Conservation (phyloP, 2,329 filamentous ascomycete species). For the Hypomyces rosellus region DNA sequence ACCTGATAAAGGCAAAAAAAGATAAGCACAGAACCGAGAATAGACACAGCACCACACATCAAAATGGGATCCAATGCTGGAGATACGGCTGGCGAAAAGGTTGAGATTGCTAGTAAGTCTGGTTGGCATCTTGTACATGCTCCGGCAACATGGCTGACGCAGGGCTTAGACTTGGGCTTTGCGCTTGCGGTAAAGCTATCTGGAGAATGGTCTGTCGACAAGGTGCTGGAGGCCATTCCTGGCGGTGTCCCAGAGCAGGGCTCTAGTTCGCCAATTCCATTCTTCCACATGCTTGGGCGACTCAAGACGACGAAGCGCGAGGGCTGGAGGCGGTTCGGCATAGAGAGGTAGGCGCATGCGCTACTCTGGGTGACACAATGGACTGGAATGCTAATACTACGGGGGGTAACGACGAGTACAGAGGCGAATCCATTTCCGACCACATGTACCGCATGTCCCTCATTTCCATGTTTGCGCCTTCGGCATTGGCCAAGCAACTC, state of each 20-base stretch:
- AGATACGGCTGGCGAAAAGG: not conserved
- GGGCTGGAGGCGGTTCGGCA: constrained; percentile 87
- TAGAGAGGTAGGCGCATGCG: constrained; percentile 43
- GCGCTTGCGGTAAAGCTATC: constrained; percentile 33
- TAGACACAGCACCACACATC: not conserved
- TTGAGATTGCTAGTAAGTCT: constrained; percentile 21
- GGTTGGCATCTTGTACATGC: not conserved
- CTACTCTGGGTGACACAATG: too few species aligned
- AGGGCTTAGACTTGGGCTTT: constrained; percentile 23
- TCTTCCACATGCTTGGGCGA: constrained; percentile 90
- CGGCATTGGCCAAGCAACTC: constrained; percentile 61
- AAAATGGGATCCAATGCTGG: constrained; percentile 6
- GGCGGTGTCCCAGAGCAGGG: constrained; percentile 49
- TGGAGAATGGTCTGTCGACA: constrained; percentile 49
- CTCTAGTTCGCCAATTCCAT: constrained; percentile 70
- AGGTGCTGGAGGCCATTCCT: constrained; percentile 59
- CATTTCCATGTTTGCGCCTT: constrained; percentile 85
- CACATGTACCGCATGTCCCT: constrained; percentile 99
- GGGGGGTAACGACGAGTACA: constrained; percentile 19
- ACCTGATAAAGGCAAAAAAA: not conserved
- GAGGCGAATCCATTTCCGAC: constrained; percentile 87
- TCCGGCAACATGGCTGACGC: not conserved
- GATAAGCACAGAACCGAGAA: not conserved
- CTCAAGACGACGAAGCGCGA: constrained; percentile 96
- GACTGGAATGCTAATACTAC: too few species aligned